Conservation (phyloP, 805 yeast species). For the Kazachstania kunashirensis region DNA sequence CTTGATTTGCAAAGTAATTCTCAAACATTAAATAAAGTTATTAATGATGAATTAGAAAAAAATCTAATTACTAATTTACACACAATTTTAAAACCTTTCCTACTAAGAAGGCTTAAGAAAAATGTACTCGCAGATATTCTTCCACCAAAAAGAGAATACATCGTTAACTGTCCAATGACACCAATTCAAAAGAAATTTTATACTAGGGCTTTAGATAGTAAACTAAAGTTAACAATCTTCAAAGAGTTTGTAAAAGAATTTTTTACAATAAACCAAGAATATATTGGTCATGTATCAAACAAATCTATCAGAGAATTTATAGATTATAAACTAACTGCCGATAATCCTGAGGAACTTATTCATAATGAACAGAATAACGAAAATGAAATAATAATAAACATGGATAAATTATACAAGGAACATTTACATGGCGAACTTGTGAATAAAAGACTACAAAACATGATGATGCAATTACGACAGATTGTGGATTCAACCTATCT, state of each 20-base stretch:
- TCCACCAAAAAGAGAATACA: conserved; percentile 86
- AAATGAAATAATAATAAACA: conserved; percentile 11
- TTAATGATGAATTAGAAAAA: conserved; percentile 49
- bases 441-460: conserved; percentile 49
- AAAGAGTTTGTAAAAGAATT: conserved; percentile 44
- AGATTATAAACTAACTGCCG: conserved; percentile 25
- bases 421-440: conserved; percentile 35
- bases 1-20: conserved; percentile 33
- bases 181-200: conserved; percentile 56
- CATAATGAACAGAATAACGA: conserved; percentile 5
- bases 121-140: conserved; percentile 55
- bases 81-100: conserved; percentile 78
- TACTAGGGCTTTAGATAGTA: conserved; percentile 37
- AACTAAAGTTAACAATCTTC: conserved; percentile 37
- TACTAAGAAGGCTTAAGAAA: conserved; percentile 70
- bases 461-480: conserved; percentile 75
- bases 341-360: conserved; percentile 1
- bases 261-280: conserved; percentile 33
- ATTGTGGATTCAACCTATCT: conserved; percentile 80
- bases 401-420: conserved; percentile 25
- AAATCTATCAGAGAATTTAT: conserved; percentile 36
- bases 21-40: conserved; percentile 31
- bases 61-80: conserved; percentile 69
- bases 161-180: conserved; percentile 63
- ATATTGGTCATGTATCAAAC: conserved; percentile 25